A percentile compares a stretch with the other conserved stretches of the same genome.
Evolutionary conservation across 805 yeast genomes (phyloP).

Genomic region (Wickerhamiella sergipiensis): DNA sequence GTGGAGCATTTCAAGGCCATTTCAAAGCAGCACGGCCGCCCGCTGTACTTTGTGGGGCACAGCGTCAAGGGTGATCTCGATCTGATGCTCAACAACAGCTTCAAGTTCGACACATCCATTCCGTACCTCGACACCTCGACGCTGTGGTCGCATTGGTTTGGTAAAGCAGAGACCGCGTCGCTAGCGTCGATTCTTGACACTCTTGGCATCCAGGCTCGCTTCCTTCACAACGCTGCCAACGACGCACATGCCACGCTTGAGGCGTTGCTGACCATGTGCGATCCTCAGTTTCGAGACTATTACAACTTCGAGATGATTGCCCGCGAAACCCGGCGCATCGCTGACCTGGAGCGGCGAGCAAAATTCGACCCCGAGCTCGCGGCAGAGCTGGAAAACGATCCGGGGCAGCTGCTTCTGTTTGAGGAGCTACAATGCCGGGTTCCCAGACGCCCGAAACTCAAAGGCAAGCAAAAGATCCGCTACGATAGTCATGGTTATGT

Average conservation of each 20-base stretch:
- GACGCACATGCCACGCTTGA: constrained; percentile 52
- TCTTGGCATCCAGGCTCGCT: constrained; percentile 41
- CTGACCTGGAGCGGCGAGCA: not conserved
- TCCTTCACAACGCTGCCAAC: constrained; percentile 58
- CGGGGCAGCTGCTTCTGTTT: not conserved
- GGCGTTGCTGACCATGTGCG: constrained; percentile 37
- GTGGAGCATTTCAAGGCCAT: not conserved
- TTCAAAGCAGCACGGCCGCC: constrained; percentile 16
- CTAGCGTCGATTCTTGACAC: constrained; percentile 34
- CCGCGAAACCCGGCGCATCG: not conserved
- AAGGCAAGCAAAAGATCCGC: not conserved
- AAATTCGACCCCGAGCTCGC: not conserved
- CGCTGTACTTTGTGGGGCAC: constrained; percentile 41
- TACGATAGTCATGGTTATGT: not conserved
- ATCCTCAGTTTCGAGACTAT: constrained; percentile 24
- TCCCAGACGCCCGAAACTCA: not conserved
- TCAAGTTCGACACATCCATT: constrained; percentile 19
- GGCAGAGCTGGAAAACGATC: not conserved
- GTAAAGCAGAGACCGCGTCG: constrained; percentile 12
- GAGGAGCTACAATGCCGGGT: not conserved
- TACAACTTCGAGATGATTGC: not conserved
- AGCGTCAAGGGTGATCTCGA: constrained; percentile 39
- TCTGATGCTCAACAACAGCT: constrained; percentile 36
- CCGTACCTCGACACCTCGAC: constrained; percentile 34
- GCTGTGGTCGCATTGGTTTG: constrained; percentile 23